These are phyloP conservation scores for Saturnispora hagleri DNA, from an alignment of 805 yeast genomes.

Conservation along the genomic window DNA sequence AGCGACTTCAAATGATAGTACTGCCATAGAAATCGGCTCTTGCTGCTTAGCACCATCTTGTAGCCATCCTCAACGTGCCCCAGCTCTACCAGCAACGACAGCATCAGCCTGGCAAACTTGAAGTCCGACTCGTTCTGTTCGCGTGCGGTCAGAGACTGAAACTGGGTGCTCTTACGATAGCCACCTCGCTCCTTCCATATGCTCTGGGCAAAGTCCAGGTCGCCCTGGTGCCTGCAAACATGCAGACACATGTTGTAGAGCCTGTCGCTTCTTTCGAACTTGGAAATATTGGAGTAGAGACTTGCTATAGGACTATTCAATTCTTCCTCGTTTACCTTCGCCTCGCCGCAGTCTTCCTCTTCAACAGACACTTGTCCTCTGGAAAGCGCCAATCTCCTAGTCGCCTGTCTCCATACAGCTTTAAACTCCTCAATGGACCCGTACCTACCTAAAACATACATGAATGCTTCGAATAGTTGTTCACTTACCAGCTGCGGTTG, in stretches of 20 bases:
- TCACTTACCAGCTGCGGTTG: conserved; percentile 35
- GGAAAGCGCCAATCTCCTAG: conserved; percentile 24
- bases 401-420: conserved; percentile 27
- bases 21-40: conserved; percentile 63
- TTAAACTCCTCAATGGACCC: conserved; percentile 30
- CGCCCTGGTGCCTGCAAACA: conserved; percentile 52
- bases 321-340: conserved; percentile 11
- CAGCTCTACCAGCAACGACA: conserved; percentile 45
- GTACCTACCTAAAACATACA: conserved; percentile 37
- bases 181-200: conserved; percentile 76
- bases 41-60: conserved; percentile 56
- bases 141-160: conserved; percentile 31
- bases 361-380: conserved; percentile 19
- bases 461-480: conserved; percentile 39
- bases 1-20: conserved; percentile 37
- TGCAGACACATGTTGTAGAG: conserved; percentile 53
- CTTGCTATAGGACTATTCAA: neutral
- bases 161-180: conserved; percentile 47
- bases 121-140: conserved; percentile 44
- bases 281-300: neutral
- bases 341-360: neutral
- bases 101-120: conserved; percentile 66
- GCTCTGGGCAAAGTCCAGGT: conserved; percentile 48
- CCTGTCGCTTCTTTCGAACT: conserved; percentile 32
- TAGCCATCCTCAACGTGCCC: conserved; percentile 60